A percentile compares a stretch with the other conserved stretches of the same genome.
These are phyloP conservation scores for Xylariales sp. DNA, from an alignment of 2,329 filamentous ascomycete species.

Conservation along the genomic window DNA sequence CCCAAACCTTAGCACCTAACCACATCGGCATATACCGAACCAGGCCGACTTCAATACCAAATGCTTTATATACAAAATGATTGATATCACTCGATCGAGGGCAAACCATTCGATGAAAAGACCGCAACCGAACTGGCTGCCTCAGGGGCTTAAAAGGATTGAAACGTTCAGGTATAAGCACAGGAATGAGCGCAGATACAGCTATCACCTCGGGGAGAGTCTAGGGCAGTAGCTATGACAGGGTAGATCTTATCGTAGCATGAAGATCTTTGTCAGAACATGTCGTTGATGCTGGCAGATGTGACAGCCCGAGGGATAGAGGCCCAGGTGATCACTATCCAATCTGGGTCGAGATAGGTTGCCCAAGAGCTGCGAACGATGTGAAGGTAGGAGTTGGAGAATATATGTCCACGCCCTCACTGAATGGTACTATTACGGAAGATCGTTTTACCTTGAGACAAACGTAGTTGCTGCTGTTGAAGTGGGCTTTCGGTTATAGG, in stretches of 20 bases:
- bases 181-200: constrained; percentile 38
- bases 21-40: constrained; percentile 43
- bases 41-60: constrained; percentile 44
- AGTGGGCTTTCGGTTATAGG: no score
- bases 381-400: neutral
- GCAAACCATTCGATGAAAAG: constrained; percentile 1
- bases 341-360: constrained; percentile 34
- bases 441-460: no score
- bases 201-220: constrained; percentile 39
- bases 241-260: constrained; percentile 47
- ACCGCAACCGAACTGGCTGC: constrained; percentile 14
- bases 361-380: neutral
- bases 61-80: constrained; percentile 33
- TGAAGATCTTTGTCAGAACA: constrained; percentile 29
- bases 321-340: constrained; percentile 51
- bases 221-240: constrained; percentile 48
- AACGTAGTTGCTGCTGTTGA: no score
- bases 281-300: constrained; percentile 24
- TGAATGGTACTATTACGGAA: neutral
- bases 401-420: neutral
- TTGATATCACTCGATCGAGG: constrained; percentile 13
- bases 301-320: constrained; percentile 37
- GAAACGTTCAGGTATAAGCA: constrained; percentile 45
- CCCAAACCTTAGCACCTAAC: constrained; percentile 39
- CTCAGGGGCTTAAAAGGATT: constrained; percentile 28